Evolutionary conservation across 371 early-diverging fungal genomes (phyloP).

Genomic region (Saksenaea vasiformis): DNA sequence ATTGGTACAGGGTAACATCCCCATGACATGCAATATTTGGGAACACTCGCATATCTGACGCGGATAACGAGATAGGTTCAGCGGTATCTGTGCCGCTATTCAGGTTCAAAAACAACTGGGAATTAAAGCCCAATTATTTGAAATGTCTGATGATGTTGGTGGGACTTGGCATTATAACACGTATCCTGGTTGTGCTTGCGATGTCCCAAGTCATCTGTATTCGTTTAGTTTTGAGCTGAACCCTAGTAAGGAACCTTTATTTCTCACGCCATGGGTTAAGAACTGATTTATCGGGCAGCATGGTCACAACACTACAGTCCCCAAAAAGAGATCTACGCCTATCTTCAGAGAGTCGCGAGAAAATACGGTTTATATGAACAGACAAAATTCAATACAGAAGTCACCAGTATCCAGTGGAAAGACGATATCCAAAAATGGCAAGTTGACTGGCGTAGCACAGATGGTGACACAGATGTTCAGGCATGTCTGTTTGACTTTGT

Average conservation of each 20-base stretch:
- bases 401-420: slow-evolving; percentile 48
- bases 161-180: slow-evolving; percentile 64
- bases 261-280: background rate
- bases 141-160: slow-evolving; percentile 52
- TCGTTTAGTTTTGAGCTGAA: slow-evolving; percentile 50
- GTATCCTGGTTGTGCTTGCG: slow-evolving; percentile 65
- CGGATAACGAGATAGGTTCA: slow-evolving; percentile 31
- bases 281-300: slow-evolving; percentile 29
- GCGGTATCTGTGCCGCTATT: slow-evolving; percentile 57
- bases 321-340: slow-evolving; percentile 50
- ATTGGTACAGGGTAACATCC: slow-evolving; percentile 1
- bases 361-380: slow-evolving; percentile 49
- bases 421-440: slow-evolving; percentile 46
- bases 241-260: slow-evolving; percentile 29
- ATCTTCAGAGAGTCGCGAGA: slow-evolving; percentile 46
- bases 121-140: slow-evolving; percentile 46
- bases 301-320: slow-evolving; percentile 47
- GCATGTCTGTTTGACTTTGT: slow-evolving; percentile 29
- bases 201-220: slow-evolving; percentile 59
- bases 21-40: background rate
- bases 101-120: slow-evolving; percentile 49
- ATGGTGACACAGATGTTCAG: slow-evolving; percentile 2
- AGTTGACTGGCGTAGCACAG: slow-evolving; percentile 19
- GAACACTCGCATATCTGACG: background rate
- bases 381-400: slow-evolving; percentile 46